Base-by-base conservation (phyloP, 2,329 filamentous ascomycete species). In the Diaporthe sp. region DNA sequence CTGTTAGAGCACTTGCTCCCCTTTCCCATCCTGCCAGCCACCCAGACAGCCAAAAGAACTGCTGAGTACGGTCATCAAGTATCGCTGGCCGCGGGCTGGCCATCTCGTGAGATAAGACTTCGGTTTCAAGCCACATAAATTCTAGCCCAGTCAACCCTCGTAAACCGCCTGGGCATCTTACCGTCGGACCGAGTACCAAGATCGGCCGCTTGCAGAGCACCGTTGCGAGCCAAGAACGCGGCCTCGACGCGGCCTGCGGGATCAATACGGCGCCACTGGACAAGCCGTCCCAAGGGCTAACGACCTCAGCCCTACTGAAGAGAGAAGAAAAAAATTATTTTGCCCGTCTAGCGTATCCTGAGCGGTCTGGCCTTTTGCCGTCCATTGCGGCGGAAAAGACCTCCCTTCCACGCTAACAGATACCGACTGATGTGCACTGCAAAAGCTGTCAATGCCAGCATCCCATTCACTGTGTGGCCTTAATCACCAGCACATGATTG, bases 1-100 rank as follows among this genome's bases (percentile, higher is more conserved):
- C 45, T 67, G 61, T 38, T 19, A 28, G 64, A 68, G 45, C 47
- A 40, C 47, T 28, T 68, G 17, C 64, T 52, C 64, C 64, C 45
- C 45, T 52, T 52, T 52, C 64, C 45, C 45, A 40, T 22, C 30
- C 42, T 47, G 17, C 42, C 42, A 22, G 42, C 42, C 42, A 2
- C 60, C 60, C 25, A 13, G 12, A 61, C n/a, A 28, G 30, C 28
- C 40, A 30, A 47, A n/a, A 50, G 22, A 25, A 25, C 12, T 45
- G n/a, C 35, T 10, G n/a, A 2, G 19, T 19, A 38, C 38, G 42
- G 42, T n/a, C 13, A 50, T 38, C 30, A 66, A 47, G 25, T 25
- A 17, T 60, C 15, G 57, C 35, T 17, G 13, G 7, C 38, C 30
- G 22, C 33, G 19, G 13, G n/a, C 25, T 1, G 6, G 10, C 28